Conservation (phyloP, 257 asterid genomes). For the Rauvolfia tetraphylla region DNA sequence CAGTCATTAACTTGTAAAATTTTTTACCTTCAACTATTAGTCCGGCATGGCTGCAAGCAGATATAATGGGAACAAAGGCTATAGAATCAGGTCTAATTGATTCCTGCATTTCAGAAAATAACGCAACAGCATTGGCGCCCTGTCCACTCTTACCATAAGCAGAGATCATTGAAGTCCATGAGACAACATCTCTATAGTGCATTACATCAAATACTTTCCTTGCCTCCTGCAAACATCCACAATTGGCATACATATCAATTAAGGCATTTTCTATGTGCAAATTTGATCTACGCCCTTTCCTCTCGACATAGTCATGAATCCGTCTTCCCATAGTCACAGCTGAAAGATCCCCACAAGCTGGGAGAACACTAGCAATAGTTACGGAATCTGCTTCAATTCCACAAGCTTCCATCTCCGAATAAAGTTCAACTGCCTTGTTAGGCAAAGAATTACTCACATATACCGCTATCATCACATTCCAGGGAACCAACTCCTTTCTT, state of each 20-base stretch:
- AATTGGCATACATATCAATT: conserved; percentile 89
- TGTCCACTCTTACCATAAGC: conserved; percentile 87
- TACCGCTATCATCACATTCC: conserved; percentile 88
- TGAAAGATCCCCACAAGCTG: conserved; percentile 89
- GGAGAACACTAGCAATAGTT: conserved; percentile 76
- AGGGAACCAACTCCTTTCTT: conserved; percentile 51
- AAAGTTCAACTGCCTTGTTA: conserved; percentile 58
- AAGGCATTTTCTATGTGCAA: conserved; percentile 75
- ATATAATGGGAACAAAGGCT: conserved; percentile 83
- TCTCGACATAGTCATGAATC: conserved; percentile 50
- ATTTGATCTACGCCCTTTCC: conserved; percentile 52
- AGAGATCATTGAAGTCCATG: conserved; percentile 89
- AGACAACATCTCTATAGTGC: conserved; percentile 61
- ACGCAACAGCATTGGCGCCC: conserved; percentile 55
- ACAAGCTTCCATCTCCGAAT: conserved; percentile 51
- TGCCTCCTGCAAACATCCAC: conserved; percentile 79
- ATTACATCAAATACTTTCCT: conserved; percentile 70
- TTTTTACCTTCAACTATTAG: conserved; percentile 52
- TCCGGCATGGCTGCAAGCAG: conserved; percentile 94
- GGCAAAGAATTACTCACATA: conserved; percentile 68
- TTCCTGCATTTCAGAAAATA: conserved; percentile 57
- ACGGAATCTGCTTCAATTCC: conserved; percentile 57
- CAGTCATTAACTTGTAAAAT: conserved; percentile 55
- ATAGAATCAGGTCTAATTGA: conserved; percentile 65
- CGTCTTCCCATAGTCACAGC: conserved; percentile 58